A percentile compares a stretch with the other conserved stretches of the same genome.
phyloP scores from a whole-genome alignment of 306 rosid genomes.

The Benincasa hispida region DNA sequence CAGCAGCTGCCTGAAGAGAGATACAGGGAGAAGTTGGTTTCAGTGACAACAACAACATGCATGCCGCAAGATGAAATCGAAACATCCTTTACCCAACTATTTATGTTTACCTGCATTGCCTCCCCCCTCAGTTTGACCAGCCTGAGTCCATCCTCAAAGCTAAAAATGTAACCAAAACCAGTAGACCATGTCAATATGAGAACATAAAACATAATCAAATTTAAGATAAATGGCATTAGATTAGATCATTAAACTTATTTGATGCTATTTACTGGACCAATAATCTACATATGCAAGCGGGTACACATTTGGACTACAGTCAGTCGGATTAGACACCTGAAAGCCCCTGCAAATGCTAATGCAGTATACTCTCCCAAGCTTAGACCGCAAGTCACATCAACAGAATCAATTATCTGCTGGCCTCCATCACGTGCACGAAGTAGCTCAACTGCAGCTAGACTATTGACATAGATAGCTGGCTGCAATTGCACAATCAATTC shows the following conservation, averaged over 20 bases:
- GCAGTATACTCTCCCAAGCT: constrained; percentile 98
- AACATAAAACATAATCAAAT: not conserved
- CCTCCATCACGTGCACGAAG: constrained; percentile 84
- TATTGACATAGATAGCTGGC: constrained; percentile 97
- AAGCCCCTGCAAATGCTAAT: constrained; percentile 85
- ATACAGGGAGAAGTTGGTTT: not conserved
- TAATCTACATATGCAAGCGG: not conserved
- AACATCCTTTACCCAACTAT: constrained; percentile 9
- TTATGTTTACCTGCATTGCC: constrained; percentile 82
- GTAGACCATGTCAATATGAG: not conserved
- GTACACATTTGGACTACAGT: not conserved
- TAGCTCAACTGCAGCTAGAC: constrained; percentile 96
- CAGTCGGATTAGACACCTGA: constrained; percentile 43
- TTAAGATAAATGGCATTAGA: not conserved
- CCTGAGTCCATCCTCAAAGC: constrained; percentile 98
- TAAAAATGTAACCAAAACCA: constrained; percentile 24
- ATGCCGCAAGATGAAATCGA: not conserved
- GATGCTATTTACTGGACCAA: not conserved
- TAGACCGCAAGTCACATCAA: constrained; percentile 92
- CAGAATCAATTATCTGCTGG: constrained; percentile 76
- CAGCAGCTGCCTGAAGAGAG: constrained; percentile 71
- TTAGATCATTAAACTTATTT: not conserved
- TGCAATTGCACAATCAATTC: constrained; percentile 23
- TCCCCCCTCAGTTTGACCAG: constrained; percentile 96
- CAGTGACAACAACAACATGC: not conserved